phyloP scores from a whole-genome alignment of 352 stramenopile species.

The Peronospora farinosa region DNA sequence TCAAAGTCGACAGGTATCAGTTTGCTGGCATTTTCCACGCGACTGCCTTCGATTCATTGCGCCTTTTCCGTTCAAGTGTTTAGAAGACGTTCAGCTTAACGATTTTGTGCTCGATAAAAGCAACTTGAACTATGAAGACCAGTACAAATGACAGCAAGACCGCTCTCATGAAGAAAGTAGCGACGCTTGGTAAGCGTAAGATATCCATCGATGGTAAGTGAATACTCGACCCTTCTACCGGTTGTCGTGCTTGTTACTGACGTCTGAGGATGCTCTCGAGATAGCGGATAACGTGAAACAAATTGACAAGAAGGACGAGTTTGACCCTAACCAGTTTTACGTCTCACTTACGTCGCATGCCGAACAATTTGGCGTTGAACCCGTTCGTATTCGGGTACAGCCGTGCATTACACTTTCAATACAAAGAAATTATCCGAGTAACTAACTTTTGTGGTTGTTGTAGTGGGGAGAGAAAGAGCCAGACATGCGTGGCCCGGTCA shows the following conservation, averaged over 20 bases:
- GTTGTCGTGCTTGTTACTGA: neutral
- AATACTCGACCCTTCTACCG: neutral
- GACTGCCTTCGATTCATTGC: slow-evolving; percentile 20
- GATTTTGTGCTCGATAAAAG: no score
- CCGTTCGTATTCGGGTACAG: slow-evolving; percentile 76
- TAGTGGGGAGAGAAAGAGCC: slow-evolving; percentile 91
- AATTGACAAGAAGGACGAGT: slow-evolving; percentile 80
- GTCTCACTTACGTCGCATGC: slow-evolving; percentile 84
- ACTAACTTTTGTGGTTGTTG: slow-evolving; percentile 27
- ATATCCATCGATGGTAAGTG: slow-evolving; percentile 77
- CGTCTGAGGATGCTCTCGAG: slow-evolving; percentile 1
- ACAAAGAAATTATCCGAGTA: neutral
- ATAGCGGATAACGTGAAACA: slow-evolving; percentile 74
- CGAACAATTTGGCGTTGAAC: slow-evolving; percentile 81
- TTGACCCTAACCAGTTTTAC: slow-evolving; percentile 84
- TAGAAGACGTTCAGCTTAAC: slow-evolving; percentile 30
- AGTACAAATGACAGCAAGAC: slow-evolving; percentile 8
- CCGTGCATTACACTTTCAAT: neutral
- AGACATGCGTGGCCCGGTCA: slow-evolving; percentile 88
- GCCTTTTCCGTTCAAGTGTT: slow-evolving; percentile 31
- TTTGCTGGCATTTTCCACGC: slow-evolving; percentile 5
- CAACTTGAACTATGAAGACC: slow-evolving; percentile 15
- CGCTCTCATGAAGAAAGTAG: slow-evolving; percentile 68
- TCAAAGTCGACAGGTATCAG: slow-evolving; percentile 17
- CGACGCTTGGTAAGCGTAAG: slow-evolving; percentile 84